These are phyloP conservation scores for Aspergillus clavatus DNA, from an alignment of 2,329 filamentous ascomycete species.

Conservation along the genomic window DNA sequence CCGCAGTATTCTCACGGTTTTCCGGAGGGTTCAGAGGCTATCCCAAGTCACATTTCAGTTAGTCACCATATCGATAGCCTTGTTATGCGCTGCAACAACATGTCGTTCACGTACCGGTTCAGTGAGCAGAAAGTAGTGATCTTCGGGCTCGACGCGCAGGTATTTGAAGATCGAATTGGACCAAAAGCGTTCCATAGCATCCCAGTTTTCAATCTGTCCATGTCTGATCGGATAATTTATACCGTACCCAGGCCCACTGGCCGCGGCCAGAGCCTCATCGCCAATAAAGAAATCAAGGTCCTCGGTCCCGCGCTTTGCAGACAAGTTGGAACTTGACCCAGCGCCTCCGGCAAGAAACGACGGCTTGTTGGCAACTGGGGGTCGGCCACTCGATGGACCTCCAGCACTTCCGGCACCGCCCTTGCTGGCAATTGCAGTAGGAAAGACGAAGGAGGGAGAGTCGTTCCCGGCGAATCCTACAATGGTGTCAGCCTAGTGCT, in stretches of 20 bases:
- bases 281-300: conserved; percentile 99
- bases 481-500: conserved; percentile 32
- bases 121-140: conserved; percentile 96
- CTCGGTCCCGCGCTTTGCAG: conserved; percentile 90
- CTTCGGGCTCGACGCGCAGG: conserved; percentile 92
- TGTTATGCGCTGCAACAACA: no score
- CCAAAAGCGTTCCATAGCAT: conserved; percentile 99
- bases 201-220: conserved; percentile 99
- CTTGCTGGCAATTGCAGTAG: conserved; percentile 96
- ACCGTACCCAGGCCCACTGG: conserved; percentile 85
- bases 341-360: conserved; percentile 90
- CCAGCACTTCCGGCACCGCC: conserved; percentile 62
- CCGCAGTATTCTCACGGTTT: conserved; percentile 97
- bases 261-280: conserved; percentile 84
- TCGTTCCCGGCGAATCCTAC: conserved; percentile 97
- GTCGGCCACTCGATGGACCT: conserved; percentile 78
- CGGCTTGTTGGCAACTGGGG: conserved; percentile 88
- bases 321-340: conserved; percentile 75
- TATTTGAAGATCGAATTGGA: conserved; percentile 99
- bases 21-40: conserved; percentile 96
- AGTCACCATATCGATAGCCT: no score
- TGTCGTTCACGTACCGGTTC: conserved; percentile 66
- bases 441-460: conserved; percentile 98
- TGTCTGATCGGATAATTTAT: conserved; percentile 97
- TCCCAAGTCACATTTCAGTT: neutral